A percentile compares a stretch with the other conserved stretches of the same genome.
These are phyloP conservation scores for Phytophthora pluvialis DNA, from an alignment of 352 stramenopile genomes.

Conservation along the genomic window DNA sequence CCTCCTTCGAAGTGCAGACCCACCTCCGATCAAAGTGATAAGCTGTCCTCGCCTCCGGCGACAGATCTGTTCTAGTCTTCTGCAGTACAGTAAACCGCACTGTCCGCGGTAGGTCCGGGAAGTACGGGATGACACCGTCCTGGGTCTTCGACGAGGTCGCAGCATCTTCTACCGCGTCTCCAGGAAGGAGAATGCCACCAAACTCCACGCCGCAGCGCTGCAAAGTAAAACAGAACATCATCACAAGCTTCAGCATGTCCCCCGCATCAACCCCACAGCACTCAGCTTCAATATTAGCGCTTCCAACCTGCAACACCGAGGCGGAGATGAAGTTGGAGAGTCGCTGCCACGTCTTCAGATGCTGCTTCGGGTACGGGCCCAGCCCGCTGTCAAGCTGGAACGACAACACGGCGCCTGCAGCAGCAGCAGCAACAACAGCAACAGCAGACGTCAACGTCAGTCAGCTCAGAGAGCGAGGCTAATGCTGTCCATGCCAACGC, in stretches of 20 bases:
- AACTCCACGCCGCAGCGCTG: conserved; percentile 75
- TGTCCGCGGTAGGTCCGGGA: conserved; percentile 75
- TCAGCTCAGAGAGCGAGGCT: not conserved
- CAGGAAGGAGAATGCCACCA: conserved; percentile 69
- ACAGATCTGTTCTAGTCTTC: conserved; percentile 45
- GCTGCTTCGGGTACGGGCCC: conserved; percentile 80
- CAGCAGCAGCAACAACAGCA: conserved; percentile 6
- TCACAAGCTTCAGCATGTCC: not conserved
- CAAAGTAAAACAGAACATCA: not conserved
- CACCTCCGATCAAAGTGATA: conserved; percentile 87
- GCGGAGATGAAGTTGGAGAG: conserved; percentile 75
- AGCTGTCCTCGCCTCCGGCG: conserved; percentile 57
- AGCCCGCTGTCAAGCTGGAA: conserved; percentile 87
- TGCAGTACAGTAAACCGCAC: conserved; percentile 70
- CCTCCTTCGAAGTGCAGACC: not conserved
- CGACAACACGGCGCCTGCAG: conserved; percentile 60
- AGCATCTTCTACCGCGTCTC: conserved; percentile 59
- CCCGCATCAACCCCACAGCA: conserved; percentile 1
- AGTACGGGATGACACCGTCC: conserved; percentile 63
- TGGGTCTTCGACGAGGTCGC: conserved; percentile 25
- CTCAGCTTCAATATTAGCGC: not conserved
- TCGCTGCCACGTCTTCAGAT: conserved; percentile 72
- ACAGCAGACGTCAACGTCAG: not conserved
- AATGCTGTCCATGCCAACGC: conserved; percentile 1
- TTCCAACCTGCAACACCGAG: conserved; percentile 57